Evolutionary conservation across 352 stramenopile genomes (phyloP), one percentile per base, ranked within the genome.

Genomic region (Phytophthora citrophthora): DNA sequence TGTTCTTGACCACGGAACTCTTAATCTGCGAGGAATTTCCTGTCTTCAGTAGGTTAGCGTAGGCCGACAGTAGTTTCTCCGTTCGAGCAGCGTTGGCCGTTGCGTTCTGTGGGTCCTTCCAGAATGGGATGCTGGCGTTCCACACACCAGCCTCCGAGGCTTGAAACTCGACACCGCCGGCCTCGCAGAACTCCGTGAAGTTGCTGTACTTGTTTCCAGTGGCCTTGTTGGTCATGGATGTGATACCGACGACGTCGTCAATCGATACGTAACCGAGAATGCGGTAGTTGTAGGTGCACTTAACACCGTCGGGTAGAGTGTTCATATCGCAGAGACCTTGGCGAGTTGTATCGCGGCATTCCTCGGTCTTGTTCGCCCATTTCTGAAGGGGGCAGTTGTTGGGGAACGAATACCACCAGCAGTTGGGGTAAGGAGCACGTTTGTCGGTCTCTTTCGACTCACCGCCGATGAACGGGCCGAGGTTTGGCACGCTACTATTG

Each of bases 211-310:
- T 12, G 29, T 13, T 13, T 34, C 9, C 2, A 20, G 20, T 20
- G 20, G 20, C 20, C 20, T 20, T 20, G 20, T 20, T 20, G 20
- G 13, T 71, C 43, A 89, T 61, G 45, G 44, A 38, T 7, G 83
- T 92, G 71, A 93, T 93, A 39, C 83, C 83, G 4, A 93, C 83
- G 31, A 93, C 57, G 38, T 90, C 83, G 41, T 93, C 86, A 47
- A 94, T 77, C 4, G 70, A 54, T 1, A 94, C 64, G 51, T 82
- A 90, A 13, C 83, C 83, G 27, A 93, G 71, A 24, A 77, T 72
- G 15, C 76, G 70, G 65, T 86, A 90, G 40, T 73, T 78, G 68
- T 79, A 93, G 5, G 80, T 80, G 66, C 84, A 93, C 36, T 50
- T 78, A 13, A 68, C 48, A 13, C 84, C 84, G 44, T 93, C 80